These are phyloP conservation scores for Penicillium sclerotiorum DNA, from an alignment of 2,329 filamentous ascomycete species.

Conservation along the genomic window DNA sequence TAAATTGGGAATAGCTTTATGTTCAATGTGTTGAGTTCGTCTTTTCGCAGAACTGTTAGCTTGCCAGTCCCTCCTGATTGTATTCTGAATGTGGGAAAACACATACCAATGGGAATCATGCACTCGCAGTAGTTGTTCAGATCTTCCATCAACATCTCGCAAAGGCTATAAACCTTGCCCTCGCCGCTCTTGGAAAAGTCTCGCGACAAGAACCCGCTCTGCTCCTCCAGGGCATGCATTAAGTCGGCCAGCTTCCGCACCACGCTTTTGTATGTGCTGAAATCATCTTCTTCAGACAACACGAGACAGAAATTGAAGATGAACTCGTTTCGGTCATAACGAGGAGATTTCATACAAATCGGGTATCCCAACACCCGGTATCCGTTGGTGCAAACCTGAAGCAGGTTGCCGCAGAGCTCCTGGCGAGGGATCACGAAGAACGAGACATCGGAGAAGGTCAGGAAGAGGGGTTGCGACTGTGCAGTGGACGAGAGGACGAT, in stretches of 20 bases:
- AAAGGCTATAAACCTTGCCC: conserved; percentile 65
- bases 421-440: conserved; percentile 94
- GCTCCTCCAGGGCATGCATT: conserved; percentile 88
- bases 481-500: conserved; percentile 53
- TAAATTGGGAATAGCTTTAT: conserved; percentile 92
- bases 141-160: conserved; percentile 87
- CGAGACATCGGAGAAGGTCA: conserved; percentile 83
- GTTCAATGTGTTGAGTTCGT: conserved; percentile 92
- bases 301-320: conserved; percentile 98
- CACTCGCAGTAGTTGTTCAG: conserved; percentile 97
- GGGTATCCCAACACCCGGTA: conserved; percentile 86
- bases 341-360: conserved; percentile 78
- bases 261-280: conserved; percentile 78
- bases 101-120: conserved; percentile 91
- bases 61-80: not conserved
- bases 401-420: conserved; percentile 89
- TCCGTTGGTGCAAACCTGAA: conserved; percentile 71
- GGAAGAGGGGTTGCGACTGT: conserved; percentile 62
- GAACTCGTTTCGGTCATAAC: conserved; percentile 91
- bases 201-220: conserved; percentile 72
- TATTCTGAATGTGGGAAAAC: not conserved
- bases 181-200: conserved; percentile 50
- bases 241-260: conserved; percentile 82
- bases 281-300: conserved; percentile 69
- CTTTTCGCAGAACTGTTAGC: conserved; percentile 47